Conservation (phyloP, 2,329 filamentous ascomycete genomes). For the Elsinoe ampelina region DNA sequence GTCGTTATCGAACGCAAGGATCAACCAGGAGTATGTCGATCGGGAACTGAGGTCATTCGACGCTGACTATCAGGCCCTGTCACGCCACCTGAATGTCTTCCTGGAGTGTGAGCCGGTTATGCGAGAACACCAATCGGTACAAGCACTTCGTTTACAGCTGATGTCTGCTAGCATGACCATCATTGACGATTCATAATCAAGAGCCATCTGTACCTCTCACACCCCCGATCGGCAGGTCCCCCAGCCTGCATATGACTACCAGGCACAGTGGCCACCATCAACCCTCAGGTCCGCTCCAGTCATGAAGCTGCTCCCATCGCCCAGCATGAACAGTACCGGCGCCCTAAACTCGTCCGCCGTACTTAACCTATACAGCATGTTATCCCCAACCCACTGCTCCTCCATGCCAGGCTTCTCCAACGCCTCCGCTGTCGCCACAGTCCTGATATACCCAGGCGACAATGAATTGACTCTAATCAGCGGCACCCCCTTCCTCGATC, state of each 20-base stretch:
- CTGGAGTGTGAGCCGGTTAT: not conserved
- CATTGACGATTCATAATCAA: too few species aligned
- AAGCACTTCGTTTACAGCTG: not conserved
- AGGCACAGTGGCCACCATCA: conserved; percentile 12
- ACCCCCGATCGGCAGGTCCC: too few species aligned
- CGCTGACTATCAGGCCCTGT: not conserved
- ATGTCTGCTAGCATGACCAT: too few species aligned
- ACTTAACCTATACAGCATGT: conserved; percentile 8
- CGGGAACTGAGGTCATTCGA: not conserved
- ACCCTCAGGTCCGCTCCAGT: conserved; percentile 12
- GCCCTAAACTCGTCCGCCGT: conserved; percentile 4
- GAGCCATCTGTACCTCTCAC: too few species aligned
- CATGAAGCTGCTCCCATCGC: conserved; percentile 12
- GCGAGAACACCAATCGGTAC: not conserved
- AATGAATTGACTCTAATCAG: conserved; percentile 33
- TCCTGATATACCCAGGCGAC: conserved; percentile 26
- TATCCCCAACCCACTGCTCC: conserved; percentile 6
- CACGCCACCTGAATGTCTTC: not conserved
- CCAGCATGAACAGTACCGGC: conserved; percentile 1
- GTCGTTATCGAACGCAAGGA: not conserved
- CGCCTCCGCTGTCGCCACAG: conserved; percentile 1
- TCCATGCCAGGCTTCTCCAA: conserved; percentile 11
- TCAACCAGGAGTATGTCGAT: not conserved
- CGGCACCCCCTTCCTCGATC: conserved; percentile 31
- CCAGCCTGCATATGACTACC: not conserved